These are phyloP conservation scores for Polygonum aviculare DNA, from an alignment of 148 eudicot species.

Conservation along the genomic window DNA sequence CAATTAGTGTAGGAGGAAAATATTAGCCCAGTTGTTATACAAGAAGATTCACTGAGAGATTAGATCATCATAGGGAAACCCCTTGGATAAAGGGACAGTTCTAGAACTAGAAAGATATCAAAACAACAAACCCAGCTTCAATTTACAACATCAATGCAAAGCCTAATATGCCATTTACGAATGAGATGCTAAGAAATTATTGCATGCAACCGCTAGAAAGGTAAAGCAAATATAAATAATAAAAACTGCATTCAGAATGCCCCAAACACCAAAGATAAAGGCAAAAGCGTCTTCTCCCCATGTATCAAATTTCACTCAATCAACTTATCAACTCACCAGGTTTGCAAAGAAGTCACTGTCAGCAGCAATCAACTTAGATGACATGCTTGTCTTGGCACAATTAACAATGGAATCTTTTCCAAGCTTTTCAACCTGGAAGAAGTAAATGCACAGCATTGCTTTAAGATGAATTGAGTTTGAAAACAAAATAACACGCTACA, in stretches of 20 bases:
- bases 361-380: conserved; percentile 70
- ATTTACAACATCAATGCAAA: neutral
- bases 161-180: neutral
- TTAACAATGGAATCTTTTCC: conserved; percentile 85
- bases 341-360: conserved; percentile 86
- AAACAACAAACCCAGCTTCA: neutral
- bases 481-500: neutral
- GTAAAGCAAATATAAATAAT: neutral
- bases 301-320: neutral
- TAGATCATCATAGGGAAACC: neutral
- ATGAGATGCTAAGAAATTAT: neutral
- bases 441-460: neutral
- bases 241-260: neutral
- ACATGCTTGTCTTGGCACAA: conserved; percentile 99
- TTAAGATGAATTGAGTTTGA: neutral
- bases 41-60: neutral
- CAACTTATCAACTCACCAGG: conserved; percentile 38
- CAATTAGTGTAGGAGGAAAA: neutral
- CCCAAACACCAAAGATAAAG: neutral
- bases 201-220: neutral
- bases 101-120: neutral
- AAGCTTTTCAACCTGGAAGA: conserved; percentile 68
- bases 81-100: neutral
- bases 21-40: neutral
- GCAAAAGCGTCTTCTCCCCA: neutral